phyloP scores from a whole-genome alignment of 441 rosid species.

The Bocquillonia castaneifolia region DNA sequence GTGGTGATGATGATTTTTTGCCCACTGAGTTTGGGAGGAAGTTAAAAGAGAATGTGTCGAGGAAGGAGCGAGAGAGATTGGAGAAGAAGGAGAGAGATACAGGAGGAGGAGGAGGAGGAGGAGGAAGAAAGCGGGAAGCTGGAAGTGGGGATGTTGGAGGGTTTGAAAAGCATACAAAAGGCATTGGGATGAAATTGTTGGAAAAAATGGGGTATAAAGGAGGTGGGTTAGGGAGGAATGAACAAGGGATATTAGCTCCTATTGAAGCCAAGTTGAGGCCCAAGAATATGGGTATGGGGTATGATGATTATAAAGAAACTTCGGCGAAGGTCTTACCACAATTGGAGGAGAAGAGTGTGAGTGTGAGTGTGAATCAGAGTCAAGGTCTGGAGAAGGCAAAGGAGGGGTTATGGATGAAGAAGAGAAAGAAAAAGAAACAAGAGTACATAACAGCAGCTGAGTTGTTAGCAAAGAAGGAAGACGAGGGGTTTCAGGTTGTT shows the following conservation, averaged over 20 bases:
- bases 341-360: constrained; percentile 48
- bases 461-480: constrained; percentile 66
- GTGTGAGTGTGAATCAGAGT: constrained; percentile 18
- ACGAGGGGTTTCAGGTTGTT: constrained; percentile 66
- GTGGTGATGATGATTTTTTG: constrained; percentile 40
- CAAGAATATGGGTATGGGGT: constrained; percentile 76
- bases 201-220: constrained; percentile 87
- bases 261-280: constrained; percentile 72
- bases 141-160: constrained; percentile 44
- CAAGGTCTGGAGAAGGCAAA: constrained; percentile 32
- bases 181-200: constrained; percentile 67
- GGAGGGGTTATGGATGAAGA: constrained; percentile 56
- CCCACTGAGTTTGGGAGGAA: constrained; percentile 59
- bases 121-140: constrained; percentile 34
- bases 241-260: constrained; percentile 68
- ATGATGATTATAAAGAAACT: constrained; percentile 61
- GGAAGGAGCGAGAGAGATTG: constrained; percentile 44
- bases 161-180: constrained; percentile 69
- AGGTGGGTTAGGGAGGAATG: constrained; percentile 73
- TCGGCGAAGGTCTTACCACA: constrained; percentile 39
- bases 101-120: constrained; percentile 30
- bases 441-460: constrained; percentile 54
- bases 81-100: constrained; percentile 52
- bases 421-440: constrained; percentile 42
- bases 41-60: constrained; percentile 53